Conservation (phyloP, 1,284 basidiomycete species). For the Mycena citricolor region DNA sequence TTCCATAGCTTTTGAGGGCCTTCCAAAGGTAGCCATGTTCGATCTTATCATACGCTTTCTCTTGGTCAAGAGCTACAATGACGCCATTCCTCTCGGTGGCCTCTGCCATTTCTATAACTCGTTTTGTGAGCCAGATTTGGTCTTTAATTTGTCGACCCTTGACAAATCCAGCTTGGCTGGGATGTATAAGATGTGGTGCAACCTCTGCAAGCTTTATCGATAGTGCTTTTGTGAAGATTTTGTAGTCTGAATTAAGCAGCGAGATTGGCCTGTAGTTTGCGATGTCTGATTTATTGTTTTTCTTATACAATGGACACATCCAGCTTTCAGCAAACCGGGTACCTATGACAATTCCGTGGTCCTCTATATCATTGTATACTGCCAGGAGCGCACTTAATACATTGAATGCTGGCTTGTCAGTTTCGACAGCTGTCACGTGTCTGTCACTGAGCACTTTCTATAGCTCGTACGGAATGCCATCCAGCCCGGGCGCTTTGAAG, state of each 20-base stretch:
- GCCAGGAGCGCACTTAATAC: background rate
- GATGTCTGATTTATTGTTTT: constrained; percentile 7
- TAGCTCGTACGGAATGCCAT: constrained; percentile 13
- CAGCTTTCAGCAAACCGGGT: constrained; percentile 10
- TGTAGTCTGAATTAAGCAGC: constrained; percentile 18
- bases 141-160: constrained; percentile 22
- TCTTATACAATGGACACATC: constrained; percentile 20
- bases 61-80: constrained; percentile 27
- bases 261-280: constrained; percentile 15
- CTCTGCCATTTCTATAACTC: constrained; percentile 24
- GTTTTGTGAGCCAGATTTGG: constrained; percentile 21
- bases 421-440: background rate
- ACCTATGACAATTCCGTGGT: background rate
- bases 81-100: constrained; percentile 17
- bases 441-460: constrained; percentile 4
- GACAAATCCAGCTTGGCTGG: constrained; percentile 26
- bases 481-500: constrained; percentile 7
- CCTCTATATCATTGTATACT: constrained; percentile 15
- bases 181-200: constrained; percentile 16
- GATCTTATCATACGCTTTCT: constrained; percentile 30
- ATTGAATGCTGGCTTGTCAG: background rate
- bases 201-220: constrained; percentile 17
- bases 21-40: constrained; percentile 25
- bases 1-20: constrained; percentile 9
- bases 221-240: constrained; percentile 19